A percentile compares a stretch with the other conserved stretches of the same genome.
Conservation (phyloP, 768 basidiomycete species). For the Omphalotus guepiniiformis region DNA sequence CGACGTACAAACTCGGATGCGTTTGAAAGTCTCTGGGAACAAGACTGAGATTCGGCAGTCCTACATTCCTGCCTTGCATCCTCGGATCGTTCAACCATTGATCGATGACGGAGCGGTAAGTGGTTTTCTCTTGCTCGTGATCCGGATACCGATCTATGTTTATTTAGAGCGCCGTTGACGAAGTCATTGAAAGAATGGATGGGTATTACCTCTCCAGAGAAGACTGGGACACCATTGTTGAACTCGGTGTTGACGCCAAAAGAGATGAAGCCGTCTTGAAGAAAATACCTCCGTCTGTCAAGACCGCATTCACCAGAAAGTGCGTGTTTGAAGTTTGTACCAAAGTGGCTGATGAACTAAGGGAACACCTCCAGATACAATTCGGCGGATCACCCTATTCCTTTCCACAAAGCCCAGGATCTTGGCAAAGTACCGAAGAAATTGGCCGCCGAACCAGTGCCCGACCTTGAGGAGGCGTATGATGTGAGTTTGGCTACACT, state of each 20-base stretch:
- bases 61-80: constrained; percentile 87
- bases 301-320: constrained; percentile 84
- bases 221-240: constrained; percentile 95
- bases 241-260: constrained; percentile 83
- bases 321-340: constrained; percentile 30
- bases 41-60: constrained; percentile 85
- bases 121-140: constrained; percentile 16
- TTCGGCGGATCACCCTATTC: constrained; percentile 82
- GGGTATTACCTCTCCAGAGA: constrained; percentile 91
- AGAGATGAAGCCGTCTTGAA: constrained; percentile 75
- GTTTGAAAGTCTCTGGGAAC: constrained; percentile 88
- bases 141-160: not conserved
- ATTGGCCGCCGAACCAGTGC: constrained; percentile 65
- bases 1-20: constrained; percentile 95
- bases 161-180: constrained; percentile 69
- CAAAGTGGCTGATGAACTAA: not conserved
- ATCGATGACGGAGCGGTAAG: constrained; percentile 70
- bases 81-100: constrained; percentile 76
- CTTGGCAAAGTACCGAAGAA: constrained; percentile 80
- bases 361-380: constrained; percentile 81
- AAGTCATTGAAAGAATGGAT: constrained; percentile 87
- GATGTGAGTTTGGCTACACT: constrained; percentile 51
- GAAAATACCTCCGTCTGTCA: constrained; percentile 77
- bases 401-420: constrained; percentile 88
- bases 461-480: constrained; percentile 90